Evolutionary conservation across 2,329 filamentous ascomycete genomes (phyloP), one percentile per base, ranked within the genome.

Genomic region (Xylariaceae sp.): DNA sequence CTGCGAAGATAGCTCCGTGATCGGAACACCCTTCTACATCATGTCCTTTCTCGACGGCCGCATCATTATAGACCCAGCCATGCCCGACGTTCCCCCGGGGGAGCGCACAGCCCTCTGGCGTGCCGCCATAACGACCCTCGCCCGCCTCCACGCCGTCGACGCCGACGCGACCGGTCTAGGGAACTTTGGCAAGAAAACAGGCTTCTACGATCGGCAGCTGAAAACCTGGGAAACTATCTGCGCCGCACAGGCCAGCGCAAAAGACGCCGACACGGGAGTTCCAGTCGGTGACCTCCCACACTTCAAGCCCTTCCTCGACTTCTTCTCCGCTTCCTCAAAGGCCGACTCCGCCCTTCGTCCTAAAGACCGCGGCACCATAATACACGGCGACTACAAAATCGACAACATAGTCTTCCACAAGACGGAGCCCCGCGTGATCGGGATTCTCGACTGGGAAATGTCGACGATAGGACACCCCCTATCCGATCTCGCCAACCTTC

Each of bases 361-460:
- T 1, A 73, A 77, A 55, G 92, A 96, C 67, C 76, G 88, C 52
- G 83, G 80, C 19, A 87, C 85, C 5, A 79, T 96, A 56, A 85
- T 97, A 33, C 92, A 97, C 64, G 92, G 92, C 33, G 92, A 97
- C 69, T 97, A 92, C 76, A 97, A 97, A 75, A 96, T 92, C 62
- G 88, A 92, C 67, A 92, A 92, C 60, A 68, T 91, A 55, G 82
- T 92, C 31, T 97, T 95, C 68, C 89, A 96, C 73, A 87, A 87
- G 70, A 91, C 88, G 0, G 86, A 91, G 67, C 85, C 91, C 7
- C 76, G 84, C 45, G 91, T 97, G 9, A 91, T 96, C 68, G 92
- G 91, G 3, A 91, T 97, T 48, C 72, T 97, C 7, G 92, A 97
- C 71, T 97, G 92, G 92, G 92, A 97, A 74, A 95, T 97, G 89